Percentiles rank a stretch among this genome's conserved stretches.
Conservation (phyloP, 176 grass and related monocot genomes). For the Themeda triandra region DNA sequence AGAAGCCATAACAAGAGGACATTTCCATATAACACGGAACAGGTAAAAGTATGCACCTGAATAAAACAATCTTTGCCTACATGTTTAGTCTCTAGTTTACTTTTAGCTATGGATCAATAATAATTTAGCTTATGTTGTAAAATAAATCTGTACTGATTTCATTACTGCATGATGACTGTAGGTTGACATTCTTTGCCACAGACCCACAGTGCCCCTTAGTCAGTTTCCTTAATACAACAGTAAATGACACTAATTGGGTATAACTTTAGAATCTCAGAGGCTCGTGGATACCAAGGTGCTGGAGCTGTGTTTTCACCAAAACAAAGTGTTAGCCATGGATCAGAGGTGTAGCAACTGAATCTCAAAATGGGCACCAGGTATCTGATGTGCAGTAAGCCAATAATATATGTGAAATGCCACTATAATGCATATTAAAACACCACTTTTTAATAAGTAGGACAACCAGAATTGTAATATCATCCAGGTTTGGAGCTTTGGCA, state of each 20-base stretch:
- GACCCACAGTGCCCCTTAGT: background rate
- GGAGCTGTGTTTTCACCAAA: background rate
- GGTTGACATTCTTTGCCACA: background rate
- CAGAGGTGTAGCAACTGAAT: background rate
- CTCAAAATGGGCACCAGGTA: background rate
- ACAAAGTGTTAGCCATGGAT: background rate
- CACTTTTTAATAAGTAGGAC: background rate
- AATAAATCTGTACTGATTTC: background rate
- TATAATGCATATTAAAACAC: background rate
- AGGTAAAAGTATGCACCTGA: background rate
- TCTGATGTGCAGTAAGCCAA: background rate
- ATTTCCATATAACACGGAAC: constrained; percentile 5
- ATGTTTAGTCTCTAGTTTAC: background rate
- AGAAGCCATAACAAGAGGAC: constrained; percentile 2
- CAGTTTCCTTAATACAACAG: background rate
- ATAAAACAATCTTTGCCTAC: background rate
- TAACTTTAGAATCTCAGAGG: background rate
- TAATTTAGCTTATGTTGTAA: background rate
- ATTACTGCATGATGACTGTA: background rate
- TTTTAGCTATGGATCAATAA: background rate
- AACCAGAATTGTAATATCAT: background rate
- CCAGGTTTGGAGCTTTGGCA: background rate
- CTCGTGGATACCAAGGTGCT: background rate
- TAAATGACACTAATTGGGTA: background rate
- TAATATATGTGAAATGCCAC: constrained; percentile 1